phyloP scores from a whole-genome alignment of 1,139 yeast species.

The Magnusiomyces fungicola region DNA sequence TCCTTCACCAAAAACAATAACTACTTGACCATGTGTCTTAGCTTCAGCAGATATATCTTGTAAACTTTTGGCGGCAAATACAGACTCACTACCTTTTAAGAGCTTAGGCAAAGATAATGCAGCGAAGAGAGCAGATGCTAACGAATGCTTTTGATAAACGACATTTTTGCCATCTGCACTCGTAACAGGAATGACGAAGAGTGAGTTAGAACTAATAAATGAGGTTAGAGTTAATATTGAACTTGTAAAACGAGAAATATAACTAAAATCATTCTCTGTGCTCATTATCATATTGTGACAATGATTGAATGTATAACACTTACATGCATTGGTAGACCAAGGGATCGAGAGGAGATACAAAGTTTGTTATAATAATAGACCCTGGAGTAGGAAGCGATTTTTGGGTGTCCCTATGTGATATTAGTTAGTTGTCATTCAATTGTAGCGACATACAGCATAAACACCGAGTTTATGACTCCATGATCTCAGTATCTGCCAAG shows the following conservation, averaged over 20 bases:
- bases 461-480: no score
- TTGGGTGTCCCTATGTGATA: conserved; percentile 5
- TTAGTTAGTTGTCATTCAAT: no score
- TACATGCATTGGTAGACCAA: conserved; percentile 27
- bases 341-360: conserved; percentile 35
- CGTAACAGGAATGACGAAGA: conserved; percentile 27
- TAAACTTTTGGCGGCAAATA: background rate
- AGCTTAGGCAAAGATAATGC: conserved; percentile 18
- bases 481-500: no score
- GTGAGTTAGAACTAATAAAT: conserved; percentile 19
- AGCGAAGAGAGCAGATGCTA: conserved; percentile 15
- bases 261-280: no score
- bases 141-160: conserved; percentile 7
- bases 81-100: background rate
- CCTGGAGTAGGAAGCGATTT: conserved; percentile 26
- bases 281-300: no score
- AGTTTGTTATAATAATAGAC: conserved; percentile 33
- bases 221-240: background rate
- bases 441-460: no score
- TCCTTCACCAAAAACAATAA: conserved; percentile 35
- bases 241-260: background rate
- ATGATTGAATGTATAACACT: no score
- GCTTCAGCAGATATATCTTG: conserved; percentile 23
- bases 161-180: conserved; percentile 5
- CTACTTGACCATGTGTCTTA: conserved; percentile 20